phyloP scores from a whole-genome alignment of 2,329 filamentous ascomycete genomes.

The Exophiala viscosa region DNA sequence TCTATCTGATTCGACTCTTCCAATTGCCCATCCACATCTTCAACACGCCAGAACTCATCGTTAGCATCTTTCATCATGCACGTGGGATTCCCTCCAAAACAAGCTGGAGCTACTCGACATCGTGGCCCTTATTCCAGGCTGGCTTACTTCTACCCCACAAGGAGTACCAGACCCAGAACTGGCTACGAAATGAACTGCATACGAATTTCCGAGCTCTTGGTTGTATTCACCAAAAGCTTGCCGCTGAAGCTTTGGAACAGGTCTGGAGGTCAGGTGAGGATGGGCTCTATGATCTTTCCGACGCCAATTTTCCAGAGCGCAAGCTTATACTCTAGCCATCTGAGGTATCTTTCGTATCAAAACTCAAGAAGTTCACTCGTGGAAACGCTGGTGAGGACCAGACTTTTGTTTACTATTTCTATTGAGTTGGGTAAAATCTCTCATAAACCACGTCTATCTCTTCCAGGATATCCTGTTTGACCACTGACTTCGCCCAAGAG shows the following conservation, averaged over 20 bases:
- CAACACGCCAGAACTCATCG: neutral
- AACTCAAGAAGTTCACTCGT: neutral
- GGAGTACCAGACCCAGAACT: neutral
- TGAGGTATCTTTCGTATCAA: too few relatives aligned
- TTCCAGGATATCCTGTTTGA: constrained; percentile 33
- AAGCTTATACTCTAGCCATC: neutral
- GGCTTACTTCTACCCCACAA: neutral
- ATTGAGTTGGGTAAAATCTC: neutral
- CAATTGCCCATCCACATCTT: neutral
- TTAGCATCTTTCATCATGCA: neutral
- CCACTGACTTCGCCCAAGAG: constrained; percentile 43
- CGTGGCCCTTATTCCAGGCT: neutral
- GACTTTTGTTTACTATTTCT: neutral
- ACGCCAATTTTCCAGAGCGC: neutral
- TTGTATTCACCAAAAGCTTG: constrained; percentile 5
- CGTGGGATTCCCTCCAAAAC: neutral
- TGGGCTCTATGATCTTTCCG: neutral
- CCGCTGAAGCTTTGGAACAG: constrained; percentile 1
- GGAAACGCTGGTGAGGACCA: neutral
- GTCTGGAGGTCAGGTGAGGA: neutral
- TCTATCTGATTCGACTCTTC: neutral
- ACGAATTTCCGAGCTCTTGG: constrained; percentile 2
- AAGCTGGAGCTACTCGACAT: neutral
- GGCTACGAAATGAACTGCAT: constrained; percentile 3
- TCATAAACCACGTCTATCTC: constrained; percentile 8